A percentile compares a stretch with the other conserved stretches of the same genome.
phyloP scores from a whole-genome alignment of 345 rosid species.

The Dipteronia dyeriana region DNA sequence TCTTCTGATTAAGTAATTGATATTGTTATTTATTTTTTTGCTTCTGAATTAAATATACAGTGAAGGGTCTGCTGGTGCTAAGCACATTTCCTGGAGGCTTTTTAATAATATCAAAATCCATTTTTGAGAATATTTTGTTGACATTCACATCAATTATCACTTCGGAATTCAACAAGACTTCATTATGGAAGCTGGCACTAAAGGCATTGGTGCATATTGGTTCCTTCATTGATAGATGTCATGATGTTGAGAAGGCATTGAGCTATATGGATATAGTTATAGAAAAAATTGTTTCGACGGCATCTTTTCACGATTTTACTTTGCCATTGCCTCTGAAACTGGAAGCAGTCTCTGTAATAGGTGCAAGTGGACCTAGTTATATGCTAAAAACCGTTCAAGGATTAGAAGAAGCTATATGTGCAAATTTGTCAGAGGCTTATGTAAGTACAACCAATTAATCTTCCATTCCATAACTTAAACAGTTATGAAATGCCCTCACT shows the following conservation, averaged over 20 bases:
- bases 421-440: constrained; percentile 57
- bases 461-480: constrained; percentile 14
- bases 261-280: constrained; percentile 65
- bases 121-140: constrained; percentile 65
- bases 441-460: constrained; percentile 48
- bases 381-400: constrained; percentile 62
- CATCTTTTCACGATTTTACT: constrained; percentile 43
- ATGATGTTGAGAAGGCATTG: constrained; percentile 53
- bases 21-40: constrained; percentile 13
- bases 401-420: constrained; percentile 58
- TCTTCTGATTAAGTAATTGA: neutral
- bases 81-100: constrained; percentile 57
- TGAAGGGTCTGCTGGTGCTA: constrained; percentile 79
- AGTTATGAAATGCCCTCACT: constrained; percentile 16
- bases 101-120: constrained; percentile 47
- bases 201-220: constrained; percentile 75
- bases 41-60: constrained; percentile 46
- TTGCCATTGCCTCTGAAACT: constrained; percentile 57
- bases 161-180: constrained; percentile 40
- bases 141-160: constrained; percentile 54
- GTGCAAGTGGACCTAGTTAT: constrained; percentile 51
- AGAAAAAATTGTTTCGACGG: constrained; percentile 49
- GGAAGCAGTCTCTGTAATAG: constrained; percentile 65
- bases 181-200: constrained; percentile 66
- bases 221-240: constrained; percentile 49